Evolutionary conservation across 1,284 basidiomycete genomes (phyloP), one percentile per base, ranked within the genome.

Genomic region (Cystobasidium slooffiae): DNA sequence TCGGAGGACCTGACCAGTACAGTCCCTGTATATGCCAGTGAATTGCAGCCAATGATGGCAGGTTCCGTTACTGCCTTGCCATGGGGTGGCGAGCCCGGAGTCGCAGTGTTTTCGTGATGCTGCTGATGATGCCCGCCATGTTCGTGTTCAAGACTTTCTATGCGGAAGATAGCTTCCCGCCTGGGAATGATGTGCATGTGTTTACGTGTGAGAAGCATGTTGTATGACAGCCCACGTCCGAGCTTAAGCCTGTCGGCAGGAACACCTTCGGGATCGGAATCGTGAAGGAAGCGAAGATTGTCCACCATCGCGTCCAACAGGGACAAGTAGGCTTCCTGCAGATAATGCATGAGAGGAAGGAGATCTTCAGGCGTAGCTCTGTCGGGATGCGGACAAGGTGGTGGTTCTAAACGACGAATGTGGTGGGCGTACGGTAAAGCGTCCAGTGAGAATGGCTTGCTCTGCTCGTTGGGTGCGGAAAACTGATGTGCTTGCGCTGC

Each of bases 131-230:
- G 31, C 31, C 31, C 31, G 31, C 31, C 52, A n/a, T 68, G 53
- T 20, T 44, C 22, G 14, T 10, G 9, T 41, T 68, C 37, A 16
- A 6, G 24, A 7, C 14, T 41, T 44, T 20, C 41, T 14, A 73
- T 46, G 1, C 20, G 20, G 46, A 62, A 73, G 9, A 59, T 53
- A n/a, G 62, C 41, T 20, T 58, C 52, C 16, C 63, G 62, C 39
- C 70, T 73, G 51, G 70, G 70, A 10, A 73, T 73, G 41, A 73
- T 47, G 43, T 73, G 70, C 70, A 73, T 73, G 41, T 73, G 70
- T 39, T 53, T 55, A 14, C 58, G 43, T 7, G 70, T 73, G 51
- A 73, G 55, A 22, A 73, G 63, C 18, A 73, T 43, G 44, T 73
- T 73, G 53, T 73, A 73, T 24, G 56, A 62, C 3, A 73, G 43